Evolutionary conservation across 768 basidiomycete species (phyloP).

Genomic region (Lyophyllum decastes): DNA sequence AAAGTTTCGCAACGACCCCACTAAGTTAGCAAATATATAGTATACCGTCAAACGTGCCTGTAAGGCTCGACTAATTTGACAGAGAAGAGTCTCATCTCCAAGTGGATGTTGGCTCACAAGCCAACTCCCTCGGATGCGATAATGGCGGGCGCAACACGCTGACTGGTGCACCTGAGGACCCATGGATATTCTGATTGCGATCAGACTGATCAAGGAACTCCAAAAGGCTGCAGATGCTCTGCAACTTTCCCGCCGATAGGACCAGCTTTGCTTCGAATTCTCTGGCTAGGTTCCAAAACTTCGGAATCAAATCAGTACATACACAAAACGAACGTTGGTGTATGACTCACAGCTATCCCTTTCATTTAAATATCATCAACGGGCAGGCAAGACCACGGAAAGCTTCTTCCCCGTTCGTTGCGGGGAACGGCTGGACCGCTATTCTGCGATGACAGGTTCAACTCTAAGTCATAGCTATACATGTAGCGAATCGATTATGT

Average conservation of each 20-base stretch:
- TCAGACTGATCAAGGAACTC: conserved; percentile 13
- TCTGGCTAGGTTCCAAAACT: neutral
- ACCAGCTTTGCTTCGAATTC: conserved; percentile 1
- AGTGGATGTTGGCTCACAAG: conserved; percentile 8
- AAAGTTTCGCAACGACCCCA: conserved; percentile 5
- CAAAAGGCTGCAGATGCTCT: conserved; percentile 7
- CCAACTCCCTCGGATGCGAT: conserved; percentile 22
- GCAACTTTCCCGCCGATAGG: conserved; percentile 8
- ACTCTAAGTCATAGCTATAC: neutral
- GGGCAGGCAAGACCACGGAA: neutral
- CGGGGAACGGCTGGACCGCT: neutral
- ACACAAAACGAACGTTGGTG: neutral
- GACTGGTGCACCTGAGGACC: conserved; percentile 6
- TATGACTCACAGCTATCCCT: neutral
- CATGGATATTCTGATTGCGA: conserved; percentile 13
- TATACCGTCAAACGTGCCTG: neutral
- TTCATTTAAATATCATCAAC: neutral
- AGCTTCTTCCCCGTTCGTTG: neutral
- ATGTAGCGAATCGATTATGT: neutral
- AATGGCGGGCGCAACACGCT: conserved; percentile 19
- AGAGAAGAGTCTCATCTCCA: conserved; percentile 14
- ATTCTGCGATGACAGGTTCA: neutral
- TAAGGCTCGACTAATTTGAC: conserved; percentile 11
- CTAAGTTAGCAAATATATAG: neutral
- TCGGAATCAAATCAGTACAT: conserved; percentile 1